phyloP scores from a whole-genome alignment of 1,284 basidiomycete genomes.

The Cutaneotrichosporon mucoides region DNA sequence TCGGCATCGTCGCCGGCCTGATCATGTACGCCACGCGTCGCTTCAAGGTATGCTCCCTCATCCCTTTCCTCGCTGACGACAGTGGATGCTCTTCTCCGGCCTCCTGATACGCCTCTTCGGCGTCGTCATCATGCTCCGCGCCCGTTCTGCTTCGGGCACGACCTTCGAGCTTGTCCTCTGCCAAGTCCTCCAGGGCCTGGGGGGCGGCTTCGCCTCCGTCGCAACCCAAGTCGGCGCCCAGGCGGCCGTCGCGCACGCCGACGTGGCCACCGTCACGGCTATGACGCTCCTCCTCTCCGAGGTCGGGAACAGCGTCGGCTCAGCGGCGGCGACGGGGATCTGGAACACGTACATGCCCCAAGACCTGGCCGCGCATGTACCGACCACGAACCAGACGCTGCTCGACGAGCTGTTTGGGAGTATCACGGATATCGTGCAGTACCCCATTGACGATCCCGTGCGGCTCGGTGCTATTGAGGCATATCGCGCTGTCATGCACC shows the following conservation, averaged over 20 bases:
- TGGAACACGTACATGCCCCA: slow-evolving; percentile 51
- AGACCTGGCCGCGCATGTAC: slow-evolving; percentile 53
- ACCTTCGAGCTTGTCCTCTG: slow-evolving; percentile 54
- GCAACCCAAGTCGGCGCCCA: slow-evolving; percentile 71
- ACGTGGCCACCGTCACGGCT: slow-evolving; percentile 77
- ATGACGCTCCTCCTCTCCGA: slow-evolving; percentile 64
- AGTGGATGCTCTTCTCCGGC: slow-evolving; percentile 44
- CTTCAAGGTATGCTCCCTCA: slow-evolving; percentile 44
- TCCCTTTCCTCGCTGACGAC: too few species aligned
- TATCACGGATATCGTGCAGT: slow-evolving; percentile 53
- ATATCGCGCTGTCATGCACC: slow-evolving; percentile 47
- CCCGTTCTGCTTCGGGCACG: slow-evolving; percentile 58
- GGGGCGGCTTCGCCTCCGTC: slow-evolving; percentile 64
- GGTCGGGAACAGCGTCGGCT: slow-evolving; percentile 55
- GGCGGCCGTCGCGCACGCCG: slow-evolving; percentile 59
- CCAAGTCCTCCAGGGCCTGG: slow-evolving; percentile 50
- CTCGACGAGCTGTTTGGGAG: slow-evolving; percentile 54
- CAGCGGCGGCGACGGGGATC: slow-evolving; percentile 47
- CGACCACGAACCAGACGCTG: slow-evolving; percentile 39
- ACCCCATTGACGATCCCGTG: slow-evolving; percentile 56
- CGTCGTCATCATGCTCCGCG: slow-evolving; percentile 69
- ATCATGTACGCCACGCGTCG: slow-evolving; percentile 49
- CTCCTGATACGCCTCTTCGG: slow-evolving; percentile 66
- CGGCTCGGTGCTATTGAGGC: slow-evolving; percentile 58
- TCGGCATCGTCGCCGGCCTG: slow-evolving; percentile 50